Evolutionary conservation across 352 stramenopile species (phyloP), one percentile per base, ranked within the genome.

Genomic region (Phytophthora citricola): DNA sequence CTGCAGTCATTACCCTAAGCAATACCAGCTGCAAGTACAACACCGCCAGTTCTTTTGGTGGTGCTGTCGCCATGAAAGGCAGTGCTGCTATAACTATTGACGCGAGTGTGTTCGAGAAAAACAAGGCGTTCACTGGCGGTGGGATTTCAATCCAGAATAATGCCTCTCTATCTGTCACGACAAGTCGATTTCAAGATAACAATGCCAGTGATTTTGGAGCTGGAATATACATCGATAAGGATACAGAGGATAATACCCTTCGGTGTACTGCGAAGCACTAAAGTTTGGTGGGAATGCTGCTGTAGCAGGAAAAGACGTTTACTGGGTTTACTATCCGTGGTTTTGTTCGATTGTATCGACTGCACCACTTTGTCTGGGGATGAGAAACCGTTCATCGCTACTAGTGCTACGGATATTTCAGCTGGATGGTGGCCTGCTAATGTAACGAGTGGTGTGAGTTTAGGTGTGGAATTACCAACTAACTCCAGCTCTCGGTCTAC

Each of bases 361-460:
- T 91, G 79, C 32, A 58, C 47, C 4, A 77, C 63, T 29, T 39
- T 36, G 0, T 56, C 46, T 5, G 52, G 56, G 1, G 32, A 11
- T 7, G 27, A 45, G 0, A 22, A 31, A 1, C 17, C 79, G 2
- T 32, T 29, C 3, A 62, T 83, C 2, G 62, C 73, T 15, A 87
- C 79, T 4, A 91, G 79, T 56, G 72, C 82, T 1, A 74, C 68
- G 12, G 44, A 14, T 6, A 75, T 91, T 9, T 75, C 66, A 0
- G 12, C 51, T 2, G 85, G 81, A 4, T 91, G 81, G 81, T 91
- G 85, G 85, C 85, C 85, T 4, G 7, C 31, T 0, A 73, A 17
- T n/a, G 83, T 90, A 2, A 91, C 77, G 1, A 91, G 82, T 51
- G 85, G 82, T 20, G 83, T 93, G 3, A 79, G 71, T 24, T 31